Base-by-base conservation (phyloP, 441 rosid genomes). In the Pelargonium fulgidum region DNA sequence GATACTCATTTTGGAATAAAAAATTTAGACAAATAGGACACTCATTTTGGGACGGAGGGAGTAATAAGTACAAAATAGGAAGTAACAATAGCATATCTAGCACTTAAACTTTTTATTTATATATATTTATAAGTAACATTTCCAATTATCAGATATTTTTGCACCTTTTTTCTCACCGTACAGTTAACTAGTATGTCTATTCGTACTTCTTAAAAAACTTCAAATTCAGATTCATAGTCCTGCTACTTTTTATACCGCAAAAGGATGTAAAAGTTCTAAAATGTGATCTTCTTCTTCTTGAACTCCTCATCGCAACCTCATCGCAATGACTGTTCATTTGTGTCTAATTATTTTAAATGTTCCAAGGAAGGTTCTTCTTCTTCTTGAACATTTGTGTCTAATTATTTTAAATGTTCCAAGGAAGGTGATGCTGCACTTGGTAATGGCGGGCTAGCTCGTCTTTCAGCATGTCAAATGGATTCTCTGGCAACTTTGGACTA, bases 371-470 rank as follows among this genome's bases (percentile, higher is more conserved):
- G 72, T 67, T 36, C 2, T 33, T 33, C 7, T 33, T 33, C 39
- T 33, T 33, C 1, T 33, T 39, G 42, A n/a, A n/a, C n/a, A 29
- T 62, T 11, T 62, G 47, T 64, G 17, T 64, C 47, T 64, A 14
- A 64, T 64, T 64, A 62, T 14, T 33, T 33, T 4, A 14, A 64
- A 62, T 68, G 66, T 19, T 39, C 44, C 59, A 62, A 73, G 76
- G 76, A 73, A 62, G 67, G 72, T 67, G 76, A 73, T 73, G 76
- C 76, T 62, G 76, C 76, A 20, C 76, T 73, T 73, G 76, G 76
- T 47, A 73, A 73, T 62, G 76, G 76, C n/a, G 76, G 76, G 9
- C 76, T 73, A 5, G 76, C 67, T 62, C 66, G 76, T 39, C 68
- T 73, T 3, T 50, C 76, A 20, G 70, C 76, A 52, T 73, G 76